A percentile compares a stretch with the other conserved stretches of the same genome.
Evolutionary conservation across 768 basidiomycete genomes (phyloP).

Genomic region (Tulasnella sp.): DNA sequence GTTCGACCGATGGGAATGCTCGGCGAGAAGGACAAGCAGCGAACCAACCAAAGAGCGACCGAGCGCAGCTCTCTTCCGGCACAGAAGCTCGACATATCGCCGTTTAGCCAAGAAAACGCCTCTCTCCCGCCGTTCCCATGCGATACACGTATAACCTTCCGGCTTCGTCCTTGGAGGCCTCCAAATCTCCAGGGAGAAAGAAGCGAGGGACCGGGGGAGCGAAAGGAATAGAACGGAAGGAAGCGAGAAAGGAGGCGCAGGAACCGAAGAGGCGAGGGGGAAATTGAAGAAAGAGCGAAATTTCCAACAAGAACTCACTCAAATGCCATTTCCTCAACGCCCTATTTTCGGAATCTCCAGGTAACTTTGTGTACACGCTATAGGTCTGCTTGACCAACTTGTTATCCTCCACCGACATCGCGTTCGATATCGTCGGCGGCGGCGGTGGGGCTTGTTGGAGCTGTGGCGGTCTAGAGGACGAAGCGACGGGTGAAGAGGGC

Average conservation of each 20-base stretch:
- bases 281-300: background rate
- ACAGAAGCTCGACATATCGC: background rate
- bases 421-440: background rate
- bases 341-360: background rate
- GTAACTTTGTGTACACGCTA: conserved; percentile 10
- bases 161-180: background rate
- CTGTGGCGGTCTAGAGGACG: background rate
- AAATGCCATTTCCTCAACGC: conserved; percentile 12
- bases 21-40: background rate
- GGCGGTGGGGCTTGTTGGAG: background rate
- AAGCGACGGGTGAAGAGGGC: background rate
- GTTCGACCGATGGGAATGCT: background rate
- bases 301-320: background rate
- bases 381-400: conserved; percentile 14
- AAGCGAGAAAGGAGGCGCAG: background rate
- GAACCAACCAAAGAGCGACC: background rate
- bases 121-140: background rate
- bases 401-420: conserved; percentile 1
- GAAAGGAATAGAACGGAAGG: background rate
- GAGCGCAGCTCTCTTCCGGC: background rate
- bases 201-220: background rate
- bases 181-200: conserved; percentile 1
- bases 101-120: background rate
- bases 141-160: conserved; percentile 3
- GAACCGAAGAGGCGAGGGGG: background rate